Percentiles rank a stretch among this genome's conserved stretches.
Conservation (phyloP, 805 yeast species). For the Wickerhamiella cacticola region DNA sequence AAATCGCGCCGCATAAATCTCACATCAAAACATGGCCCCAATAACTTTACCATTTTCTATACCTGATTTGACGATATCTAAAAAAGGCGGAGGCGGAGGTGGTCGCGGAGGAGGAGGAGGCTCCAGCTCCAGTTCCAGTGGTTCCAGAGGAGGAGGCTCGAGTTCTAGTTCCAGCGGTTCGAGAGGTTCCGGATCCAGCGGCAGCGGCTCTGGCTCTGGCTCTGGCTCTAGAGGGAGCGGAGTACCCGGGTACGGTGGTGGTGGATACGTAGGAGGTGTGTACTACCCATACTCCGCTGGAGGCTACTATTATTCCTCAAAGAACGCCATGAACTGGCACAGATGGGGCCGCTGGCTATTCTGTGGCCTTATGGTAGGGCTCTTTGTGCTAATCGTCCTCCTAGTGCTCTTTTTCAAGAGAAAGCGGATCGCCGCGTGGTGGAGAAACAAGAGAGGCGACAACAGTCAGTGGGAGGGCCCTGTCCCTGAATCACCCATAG, state of each 20-base stretch:
- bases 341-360: neutral
- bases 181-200: neutral
- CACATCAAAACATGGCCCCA: too few relatives aligned
- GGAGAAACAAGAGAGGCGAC: neutral
- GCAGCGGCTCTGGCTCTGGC: neutral
- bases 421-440: neutral
- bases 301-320: neutral
- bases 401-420: neutral
- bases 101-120: neutral
- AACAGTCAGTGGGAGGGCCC: too few relatives aligned
- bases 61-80: neutral
- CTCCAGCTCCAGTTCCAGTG: neutral
- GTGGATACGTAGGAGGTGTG: neutral
- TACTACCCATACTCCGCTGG: neutral
- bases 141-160: too few relatives aligned
- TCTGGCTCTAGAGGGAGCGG: neutral
- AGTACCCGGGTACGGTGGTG: neutral
- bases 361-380: neutral
- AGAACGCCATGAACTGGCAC: neutral
- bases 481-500: too few relatives aligned
- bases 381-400: neutral
- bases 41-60: neutral
- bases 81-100: neutral
- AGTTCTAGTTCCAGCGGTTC: neutral
- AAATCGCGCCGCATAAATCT: too few relatives aligned